These are phyloP conservation scores for Saitozyma podzolica DNA, from an alignment of 768 basidiomycete genomes.

Conservation along the genomic window DNA sequence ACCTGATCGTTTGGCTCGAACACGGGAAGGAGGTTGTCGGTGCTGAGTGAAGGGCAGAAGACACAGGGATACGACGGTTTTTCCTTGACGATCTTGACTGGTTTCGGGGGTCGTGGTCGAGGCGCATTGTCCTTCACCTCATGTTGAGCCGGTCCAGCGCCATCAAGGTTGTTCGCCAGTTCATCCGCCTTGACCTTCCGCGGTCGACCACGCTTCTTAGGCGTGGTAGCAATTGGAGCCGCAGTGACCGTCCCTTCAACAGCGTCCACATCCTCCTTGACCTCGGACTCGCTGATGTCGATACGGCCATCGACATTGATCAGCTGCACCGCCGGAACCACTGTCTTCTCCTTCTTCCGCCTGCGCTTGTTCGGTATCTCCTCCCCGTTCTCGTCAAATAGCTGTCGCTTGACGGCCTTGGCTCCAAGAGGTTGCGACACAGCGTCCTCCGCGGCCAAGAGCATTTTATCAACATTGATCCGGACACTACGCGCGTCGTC, in stretches of 20 bases:
- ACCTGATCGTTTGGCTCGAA: constrained; percentile 54
- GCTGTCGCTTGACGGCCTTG: constrained; percentile 2
- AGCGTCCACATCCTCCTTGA: too few relatives aligned
- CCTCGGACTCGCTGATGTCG: too few relatives aligned
- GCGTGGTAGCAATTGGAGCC: too few relatives aligned
- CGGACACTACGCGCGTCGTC: constrained; percentile 71
- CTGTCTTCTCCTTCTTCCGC: constrained; percentile 2
- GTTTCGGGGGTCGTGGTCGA: constrained; percentile 1
- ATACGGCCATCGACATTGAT: too few relatives aligned
- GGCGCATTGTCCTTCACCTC: too few relatives aligned
- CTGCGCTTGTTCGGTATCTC: background rate
- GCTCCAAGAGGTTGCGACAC: constrained; percentile 21
- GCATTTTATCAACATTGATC: constrained; percentile 86
- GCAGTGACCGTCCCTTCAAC: too few relatives aligned
- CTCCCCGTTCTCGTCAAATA: background rate
- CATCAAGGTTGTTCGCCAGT: too few relatives aligned
- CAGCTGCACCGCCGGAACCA: background rate
- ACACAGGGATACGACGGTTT: constrained; percentile 37
- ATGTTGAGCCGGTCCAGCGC: too few relatives aligned
- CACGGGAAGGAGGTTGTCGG: constrained; percentile 29
- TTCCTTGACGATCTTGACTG: background rate
- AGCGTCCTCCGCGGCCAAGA: constrained; percentile 53
- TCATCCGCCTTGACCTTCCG: too few relatives aligned
- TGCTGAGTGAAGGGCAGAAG: constrained; percentile 39
- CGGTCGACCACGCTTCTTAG: too few relatives aligned